Base-by-base conservation (phyloP, 2,329 filamentous ascomycete species). In the Coniochaeta sp. region DNA sequence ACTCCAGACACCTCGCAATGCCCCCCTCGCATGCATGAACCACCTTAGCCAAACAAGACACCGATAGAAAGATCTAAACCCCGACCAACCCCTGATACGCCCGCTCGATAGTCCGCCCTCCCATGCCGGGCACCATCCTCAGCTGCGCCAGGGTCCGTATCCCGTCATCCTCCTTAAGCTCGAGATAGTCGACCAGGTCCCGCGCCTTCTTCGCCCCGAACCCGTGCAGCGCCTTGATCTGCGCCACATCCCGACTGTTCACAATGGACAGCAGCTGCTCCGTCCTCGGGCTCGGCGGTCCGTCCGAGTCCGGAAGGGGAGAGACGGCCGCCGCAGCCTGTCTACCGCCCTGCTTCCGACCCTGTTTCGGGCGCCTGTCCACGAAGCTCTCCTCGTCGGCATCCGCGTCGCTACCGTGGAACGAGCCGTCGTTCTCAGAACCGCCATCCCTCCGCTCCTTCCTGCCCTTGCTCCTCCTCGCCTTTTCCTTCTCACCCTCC, bases 131-230 rank as follows among this genome's bases (percentile, higher is more conserved):
- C 14, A 86, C 72, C 8, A 74, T 72, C 59, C 78, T 74, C 66
- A 87, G 69, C 69, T 87, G 78, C 40, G 74, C 73, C 62, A 87
- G 66, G 19, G 71, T 80, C 64, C 73, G 74, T 38, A 87, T 78
- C 24, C 73, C 73, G 4, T 72, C 74, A 5, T 76, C 76, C 9
- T 74, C 74, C 61, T 76, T 72, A 22, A 77, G 66, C 52, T 80
- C 79, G n/a, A 87, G 69, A 63, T 80, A 80, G 57, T 84, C 80
- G 5, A 87, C 79, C 36, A 87, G 70, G 63, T 86, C 84, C 47
- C 77, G 75, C 0, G 89, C 89, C 71, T 87, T 89, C 75, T 91
- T 91, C 1, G 84, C 79, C 0, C 89, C 89, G 12, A 92, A 86
- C 1, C 89, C 89, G 42, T 85, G 85, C 1, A 92, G 78, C 3